Base-by-base conservation (phyloP, 805 yeast genomes). In the Pichia deserticola region DNA sequence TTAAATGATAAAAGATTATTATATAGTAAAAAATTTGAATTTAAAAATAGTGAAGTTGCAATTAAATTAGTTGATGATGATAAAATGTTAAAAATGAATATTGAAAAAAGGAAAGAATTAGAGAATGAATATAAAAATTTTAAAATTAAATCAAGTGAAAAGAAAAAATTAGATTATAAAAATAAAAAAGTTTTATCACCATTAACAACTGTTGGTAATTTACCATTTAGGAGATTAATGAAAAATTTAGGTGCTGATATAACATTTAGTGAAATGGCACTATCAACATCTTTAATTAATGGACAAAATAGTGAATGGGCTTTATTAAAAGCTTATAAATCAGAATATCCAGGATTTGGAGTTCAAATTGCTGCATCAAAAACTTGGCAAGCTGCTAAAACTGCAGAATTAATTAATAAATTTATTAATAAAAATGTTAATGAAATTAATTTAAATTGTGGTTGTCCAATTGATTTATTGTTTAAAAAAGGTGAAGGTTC, bases 241-340 rank as follows among this genome's bases (percentile, higher is more conserved):
- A 85, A 83, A 60, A 76, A 84, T 1, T 67, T 89, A 35, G 97
- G 97, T 15, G 96, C 96, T 11, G 97, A 93, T 60, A 77, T 89
- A 15, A 93, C 99, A 0, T 93, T 87, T 64, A 78, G 90, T 38
- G 99, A 93, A 69, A 93, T 93, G 99, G 97, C 98, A 0, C 73
- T 93, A 36, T 72, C 86, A 2, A 70, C 87, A 46, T 97, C 98
- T 1, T 70, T 93, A 47, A 70, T 93, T 29, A 96, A 88, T 64
- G 99, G 97, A 32, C 77, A 84, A 15, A 89, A 89, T 63, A 80
- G 95, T 3, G 99, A 93, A 66, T 93, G 99, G 99, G 99, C 99
- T 0, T 73, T 93, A 43, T 89, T 96, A 25, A 86, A 90, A 60
- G 93, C 96, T 5, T 97, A 93, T 64, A 64, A 69, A 25, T 69